Conservation (phyloP, 768 basidiomycete genomes). For the Boletus eberwhitei region DNA sequence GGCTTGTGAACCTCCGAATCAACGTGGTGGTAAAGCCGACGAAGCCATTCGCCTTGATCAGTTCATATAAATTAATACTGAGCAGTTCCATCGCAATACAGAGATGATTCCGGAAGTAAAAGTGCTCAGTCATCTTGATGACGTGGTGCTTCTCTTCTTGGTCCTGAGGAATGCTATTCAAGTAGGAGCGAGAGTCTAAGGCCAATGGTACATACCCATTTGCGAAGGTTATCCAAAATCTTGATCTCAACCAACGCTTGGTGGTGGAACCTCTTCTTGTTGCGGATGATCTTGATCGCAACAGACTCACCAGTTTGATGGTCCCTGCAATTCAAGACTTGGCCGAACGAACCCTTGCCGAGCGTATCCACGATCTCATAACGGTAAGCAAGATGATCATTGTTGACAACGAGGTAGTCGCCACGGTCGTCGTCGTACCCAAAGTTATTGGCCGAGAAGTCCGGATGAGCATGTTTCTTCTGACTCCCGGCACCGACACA, state of each 20-base stretch:
- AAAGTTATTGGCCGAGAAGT: conserved; percentile 78
- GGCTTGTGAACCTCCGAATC: conserved; percentile 93
- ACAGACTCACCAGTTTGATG: conserved; percentile 95
- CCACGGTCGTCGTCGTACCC: conserved; percentile 98
- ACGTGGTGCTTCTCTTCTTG: conserved; percentile 95
- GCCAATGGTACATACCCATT: conserved; percentile 74
- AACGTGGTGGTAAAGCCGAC: conserved; percentile 95
- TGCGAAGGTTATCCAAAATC: conserved; percentile 91
- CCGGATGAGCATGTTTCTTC: conserved; percentile 78
- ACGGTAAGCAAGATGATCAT: conserved; percentile 95
- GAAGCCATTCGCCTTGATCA: conserved; percentile 99
- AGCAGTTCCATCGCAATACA: conserved; percentile 98
- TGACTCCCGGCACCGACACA: conserved; percentile 74
- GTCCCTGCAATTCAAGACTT: conserved; percentile 93
- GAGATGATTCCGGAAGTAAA: conserved; percentile 95
- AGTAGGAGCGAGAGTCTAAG: neutral
- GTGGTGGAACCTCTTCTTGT: conserved; percentile 98
- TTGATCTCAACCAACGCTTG: conserved; percentile 99
- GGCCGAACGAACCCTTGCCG: conserved; percentile 98
- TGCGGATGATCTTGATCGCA: conserved; percentile 98
- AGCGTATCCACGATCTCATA: conserved; percentile 91
- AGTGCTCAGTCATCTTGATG: conserved; percentile 97
- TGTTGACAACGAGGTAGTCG: conserved; percentile 86
- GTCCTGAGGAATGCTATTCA: conserved; percentile 58
- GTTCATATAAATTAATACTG: conserved; percentile 97